Evolutionary conservation across 2,329 filamentous ascomycete species (phyloP), one percentile per base, ranked within the genome.

Genomic region (Teratosphaeria nubilosa): DNA sequence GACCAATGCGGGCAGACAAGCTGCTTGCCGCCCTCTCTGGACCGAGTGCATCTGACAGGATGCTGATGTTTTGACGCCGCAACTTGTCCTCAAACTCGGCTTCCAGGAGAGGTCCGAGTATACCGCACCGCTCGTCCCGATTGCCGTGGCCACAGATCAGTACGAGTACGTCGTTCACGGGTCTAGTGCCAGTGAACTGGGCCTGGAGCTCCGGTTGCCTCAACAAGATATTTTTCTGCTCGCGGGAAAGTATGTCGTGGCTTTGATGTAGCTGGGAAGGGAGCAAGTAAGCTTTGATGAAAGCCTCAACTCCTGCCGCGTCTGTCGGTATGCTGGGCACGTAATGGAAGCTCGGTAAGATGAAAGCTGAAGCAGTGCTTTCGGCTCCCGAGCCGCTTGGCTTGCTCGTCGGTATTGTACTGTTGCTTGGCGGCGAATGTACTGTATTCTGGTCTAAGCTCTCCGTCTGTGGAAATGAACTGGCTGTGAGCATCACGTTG

Each of bases 71-170:
- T 20, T 75, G 73, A 4, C 69, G 72, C 1, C 72, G 72, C 5
- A 91, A 70, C 65, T 83, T 80, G 9, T 72, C 73, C 64, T 84
- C 80, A 64, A 97, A 97, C 65, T 91, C 86, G 0, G 74, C 73
- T 64, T 83, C 77, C 14, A 97, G 76, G 1, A 90, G 74, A 0
- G 91, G 90, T 0, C 90, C 91, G 62, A 92, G 78, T 24, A 89
- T 75, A 0, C 94, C 92, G 68, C 94, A 99, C 55, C 94, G 81
- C 66, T 79, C 77, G 69, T 99, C 94, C 11, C 94, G 80, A 2
- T 85, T 85, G 14, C 86, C 87, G 66, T 99, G 94, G 0, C 91
- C 90, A 69, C 94, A 99, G 51, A 96, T 86, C 22, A 97, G 75
- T 31, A 99, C 82, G n/a, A 89, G 66, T 4, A 91, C 78, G 61